Base-by-base conservation (phyloP, 345 rosid genomes). In the Euclidium syriacum region DNA sequence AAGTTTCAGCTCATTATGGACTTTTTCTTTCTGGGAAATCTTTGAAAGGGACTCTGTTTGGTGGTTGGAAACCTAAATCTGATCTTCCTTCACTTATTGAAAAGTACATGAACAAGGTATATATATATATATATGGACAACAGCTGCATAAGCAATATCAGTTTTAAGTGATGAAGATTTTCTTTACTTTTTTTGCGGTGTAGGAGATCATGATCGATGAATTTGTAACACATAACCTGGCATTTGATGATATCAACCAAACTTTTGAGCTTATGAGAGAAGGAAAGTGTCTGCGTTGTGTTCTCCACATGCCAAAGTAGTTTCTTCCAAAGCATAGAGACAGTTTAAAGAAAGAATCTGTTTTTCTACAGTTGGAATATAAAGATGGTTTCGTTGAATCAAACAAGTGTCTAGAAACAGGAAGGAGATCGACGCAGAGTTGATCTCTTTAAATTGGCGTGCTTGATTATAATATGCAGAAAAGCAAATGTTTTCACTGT, bases 21-120 rank as follows among this genome's bases (percentile, higher is more conserved):
- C 78, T 90, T 18, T 60, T 89, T 33, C 87, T 92, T 24, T 67
- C 78, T 0, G 98, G 97, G 46, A 82, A 75, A 71, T 87, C 97
- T 16, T 43, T 92, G 62, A 87, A 71, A 80, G 98, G 98, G 34
- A 70, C 96, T 55, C 71, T 89, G 32, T 81, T 87, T 61, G 98
- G 98, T 41, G 86, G 91, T 50, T 87, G 95, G 91, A 92, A 77
- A 57, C 98, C 96, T 23, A 92, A 92, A 74, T 77, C 98, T 26
- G 88, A 89, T 71, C 73, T 92, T 67, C 96, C 98, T 50, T 79
- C 82, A 26, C 63, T 89, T 65, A 80, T 87, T 5, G 79, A 89
- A 61, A 82, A 74, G 81, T 92, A 92, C 59, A 66, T 85, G 76
- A 87, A 87, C 30, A 80, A 85, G 90, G 98, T 85, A 75, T 5